These are phyloP conservation scores for Parathielavia appendiculata DNA, from an alignment of 495 filamentous ascomycete species.

Conservation along the genomic window DNA sequence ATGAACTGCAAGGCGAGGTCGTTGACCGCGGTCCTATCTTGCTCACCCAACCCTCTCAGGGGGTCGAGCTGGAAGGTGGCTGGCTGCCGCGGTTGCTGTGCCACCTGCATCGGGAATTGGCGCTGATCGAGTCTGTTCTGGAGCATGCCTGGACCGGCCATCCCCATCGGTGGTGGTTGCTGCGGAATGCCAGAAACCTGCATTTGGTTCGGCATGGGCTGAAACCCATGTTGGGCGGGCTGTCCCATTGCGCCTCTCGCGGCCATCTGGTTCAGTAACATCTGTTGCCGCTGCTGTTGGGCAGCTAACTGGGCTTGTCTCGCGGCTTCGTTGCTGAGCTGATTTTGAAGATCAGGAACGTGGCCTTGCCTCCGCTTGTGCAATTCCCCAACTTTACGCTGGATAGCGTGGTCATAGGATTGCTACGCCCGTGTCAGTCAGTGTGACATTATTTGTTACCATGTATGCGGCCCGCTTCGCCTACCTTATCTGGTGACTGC, in stretches of 20 bases:
- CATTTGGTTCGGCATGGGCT: slow-evolving; percentile 41
- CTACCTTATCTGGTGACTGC: slow-evolving; percentile 41
- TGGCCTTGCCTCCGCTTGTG: slow-evolving; percentile 41
- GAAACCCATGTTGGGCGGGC: slow-evolving; percentile 40
- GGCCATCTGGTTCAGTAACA: slow-evolving; percentile 46
- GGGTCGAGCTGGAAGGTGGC: slow-evolving; percentile 4
- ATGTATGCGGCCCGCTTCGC: slow-evolving; percentile 7
- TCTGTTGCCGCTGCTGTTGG: slow-evolving; percentile 29
- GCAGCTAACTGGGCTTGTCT: slow-evolving; percentile 35
- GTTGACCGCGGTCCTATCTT: slow-evolving; percentile 29
- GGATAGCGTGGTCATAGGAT: slow-evolving; percentile 36
- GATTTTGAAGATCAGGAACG: slow-evolving; percentile 38
- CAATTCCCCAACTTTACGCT: slow-evolving; percentile 29
- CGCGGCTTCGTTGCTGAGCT: slow-evolving; percentile 38
- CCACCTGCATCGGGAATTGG: slow-evolving; percentile 40
- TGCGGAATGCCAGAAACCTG: slow-evolving; percentile 37
- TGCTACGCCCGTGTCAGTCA: slow-evolving; percentile 25
- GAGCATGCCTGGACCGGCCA: slow-evolving; percentile 30
- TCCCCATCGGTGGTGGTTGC: slow-evolving; percentile 32
- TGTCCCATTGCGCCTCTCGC: slow-evolving; percentile 37
- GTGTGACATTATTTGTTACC: not conserved
- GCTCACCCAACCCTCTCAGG: slow-evolving; percentile 22
- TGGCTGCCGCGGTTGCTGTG: slow-evolving; percentile 18
- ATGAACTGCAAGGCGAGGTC: slow-evolving; percentile 29
- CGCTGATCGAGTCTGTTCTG: slow-evolving; percentile 33